Conservation (phyloP, 164 flowering plant genomes). For the Magnolia sinica region DNA sequence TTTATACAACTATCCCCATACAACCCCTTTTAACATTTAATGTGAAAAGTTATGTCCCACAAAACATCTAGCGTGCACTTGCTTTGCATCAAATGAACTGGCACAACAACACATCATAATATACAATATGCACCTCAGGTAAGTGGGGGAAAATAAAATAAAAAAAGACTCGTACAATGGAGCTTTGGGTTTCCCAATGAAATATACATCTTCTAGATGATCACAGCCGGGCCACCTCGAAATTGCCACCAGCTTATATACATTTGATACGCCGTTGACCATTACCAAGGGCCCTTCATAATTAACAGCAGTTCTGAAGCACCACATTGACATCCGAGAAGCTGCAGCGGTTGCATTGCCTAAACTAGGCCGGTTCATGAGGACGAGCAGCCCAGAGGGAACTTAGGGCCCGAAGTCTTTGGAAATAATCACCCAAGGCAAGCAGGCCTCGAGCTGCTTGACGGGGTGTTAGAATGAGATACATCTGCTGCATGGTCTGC, state of each 20-base stretch:
- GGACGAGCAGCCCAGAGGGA: constrained; percentile 73
- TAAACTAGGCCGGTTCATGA: constrained; percentile 44
- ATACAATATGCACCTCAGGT: constrained; percentile 10
- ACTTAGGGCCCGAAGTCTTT: constrained; percentile 74
- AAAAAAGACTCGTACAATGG: background rate
- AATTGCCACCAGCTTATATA: constrained; percentile 8
- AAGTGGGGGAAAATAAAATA: too few species aligned
- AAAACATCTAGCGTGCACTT: constrained; percentile 51
- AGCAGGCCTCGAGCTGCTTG: constrained; percentile 83
- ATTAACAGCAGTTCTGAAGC: background rate
- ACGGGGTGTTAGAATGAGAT: constrained; percentile 57
- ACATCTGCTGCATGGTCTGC: constrained; percentile 68
- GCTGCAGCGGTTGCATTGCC: background rate
- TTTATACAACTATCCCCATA: too few species aligned
- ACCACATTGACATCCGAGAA: background rate
- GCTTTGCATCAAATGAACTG: constrained; percentile 12
- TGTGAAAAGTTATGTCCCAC: background rate
- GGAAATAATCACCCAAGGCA: constrained; percentile 80
- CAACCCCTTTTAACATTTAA: too few species aligned
- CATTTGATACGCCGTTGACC: background rate
- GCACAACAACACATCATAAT: constrained; percentile 1
- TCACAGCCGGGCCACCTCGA: constrained; percentile 7
- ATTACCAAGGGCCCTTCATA: background rate
- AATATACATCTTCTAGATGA: constrained; percentile 24
- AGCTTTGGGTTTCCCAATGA: background rate